Conservation (phyloP, 495 filamentous ascomycete species). For the Sordaria brevicollis region DNA sequence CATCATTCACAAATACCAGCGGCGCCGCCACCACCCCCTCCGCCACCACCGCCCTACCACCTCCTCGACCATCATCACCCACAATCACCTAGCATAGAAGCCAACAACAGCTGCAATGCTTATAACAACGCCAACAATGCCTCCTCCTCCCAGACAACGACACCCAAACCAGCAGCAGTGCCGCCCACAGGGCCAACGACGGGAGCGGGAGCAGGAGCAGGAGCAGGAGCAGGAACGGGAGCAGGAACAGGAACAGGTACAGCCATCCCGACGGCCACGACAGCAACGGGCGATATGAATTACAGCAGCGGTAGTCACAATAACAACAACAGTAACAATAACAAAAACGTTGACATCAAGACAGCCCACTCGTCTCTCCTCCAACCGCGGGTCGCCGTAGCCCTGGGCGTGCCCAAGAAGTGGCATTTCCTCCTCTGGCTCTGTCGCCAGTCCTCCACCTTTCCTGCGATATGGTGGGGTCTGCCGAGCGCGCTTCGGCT, state of each 20-base stretch:
- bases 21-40: neutral
- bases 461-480: constrained; percentile 34
- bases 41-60: neutral
- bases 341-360: neutral
- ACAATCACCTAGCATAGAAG: neutral
- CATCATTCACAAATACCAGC: neutral
- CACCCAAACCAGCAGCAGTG: constrained; percentile 1
- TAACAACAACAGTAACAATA: neutral
- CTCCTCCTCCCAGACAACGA: neutral
- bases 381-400: constrained; percentile 41
- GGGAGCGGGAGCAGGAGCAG: neutral
- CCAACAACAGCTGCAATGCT: neutral
- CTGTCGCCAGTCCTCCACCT: constrained; percentile 33
- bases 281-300: neutral
- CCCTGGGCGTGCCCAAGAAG: constrained; percentile 32
- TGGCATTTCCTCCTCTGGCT: constrained; percentile 38
- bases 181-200: neutral
- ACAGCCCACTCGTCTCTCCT: constrained; percentile 44
- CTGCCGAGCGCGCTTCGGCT: constrained; percentile 35
- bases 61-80: neutral
- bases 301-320: too few species aligned
- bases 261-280: too few species aligned
- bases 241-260: too few species aligned
- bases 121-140: neutral
- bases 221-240: neutral